These are phyloP conservation scores for Oryza longistaminata DNA, from an alignment of 176 grass and related monocot genomes.

Conservation along the genomic window DNA sequence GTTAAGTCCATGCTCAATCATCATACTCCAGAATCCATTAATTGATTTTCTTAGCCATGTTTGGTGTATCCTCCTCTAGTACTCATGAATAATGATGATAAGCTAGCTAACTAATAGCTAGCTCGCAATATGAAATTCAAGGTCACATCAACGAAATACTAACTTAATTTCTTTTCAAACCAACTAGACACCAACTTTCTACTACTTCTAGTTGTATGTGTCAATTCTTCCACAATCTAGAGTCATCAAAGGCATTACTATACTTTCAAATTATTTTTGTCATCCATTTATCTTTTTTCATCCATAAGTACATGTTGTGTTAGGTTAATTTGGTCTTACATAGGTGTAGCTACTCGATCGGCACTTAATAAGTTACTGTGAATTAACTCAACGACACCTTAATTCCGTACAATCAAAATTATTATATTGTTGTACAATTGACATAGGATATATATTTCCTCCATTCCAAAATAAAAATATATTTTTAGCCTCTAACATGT, in stretches of 20 bases:
- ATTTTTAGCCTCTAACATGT: too few species aligned
- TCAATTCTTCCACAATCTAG: background rate
- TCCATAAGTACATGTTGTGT: background rate
- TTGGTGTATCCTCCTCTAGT: slow-evolving; percentile 38
- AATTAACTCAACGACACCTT: background rate
- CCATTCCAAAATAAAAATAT: too few species aligned
- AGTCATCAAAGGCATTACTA: background rate
- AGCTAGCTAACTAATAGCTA: slow-evolving; percentile 27
- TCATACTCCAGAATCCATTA: slow-evolving; percentile 33
- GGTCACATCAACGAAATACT: slow-evolving; percentile 37
- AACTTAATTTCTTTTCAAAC: background rate
- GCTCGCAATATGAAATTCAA: slow-evolving; percentile 16
- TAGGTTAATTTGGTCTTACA: slow-evolving; percentile 27
- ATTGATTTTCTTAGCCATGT: slow-evolving; percentile 42
- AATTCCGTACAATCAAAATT: background rate
- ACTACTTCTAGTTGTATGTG: background rate
- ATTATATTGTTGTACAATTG: background rate
- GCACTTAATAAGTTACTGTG: background rate
- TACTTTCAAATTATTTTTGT: background rate
- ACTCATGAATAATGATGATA: slow-evolving; percentile 31
- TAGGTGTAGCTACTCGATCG: slow-evolving; percentile 38
- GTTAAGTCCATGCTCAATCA: slow-evolving; percentile 32
- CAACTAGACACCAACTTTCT: slow-evolving; percentile 31
- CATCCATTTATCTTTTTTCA: background rate
- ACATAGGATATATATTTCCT: background rate